A percentile compares a stretch with the other conserved stretches of the same genome.
Evolutionary conservation across 495 filamentous ascomycete genomes (phyloP).

Genomic region (Elaphomyces granulatus): DNA sequence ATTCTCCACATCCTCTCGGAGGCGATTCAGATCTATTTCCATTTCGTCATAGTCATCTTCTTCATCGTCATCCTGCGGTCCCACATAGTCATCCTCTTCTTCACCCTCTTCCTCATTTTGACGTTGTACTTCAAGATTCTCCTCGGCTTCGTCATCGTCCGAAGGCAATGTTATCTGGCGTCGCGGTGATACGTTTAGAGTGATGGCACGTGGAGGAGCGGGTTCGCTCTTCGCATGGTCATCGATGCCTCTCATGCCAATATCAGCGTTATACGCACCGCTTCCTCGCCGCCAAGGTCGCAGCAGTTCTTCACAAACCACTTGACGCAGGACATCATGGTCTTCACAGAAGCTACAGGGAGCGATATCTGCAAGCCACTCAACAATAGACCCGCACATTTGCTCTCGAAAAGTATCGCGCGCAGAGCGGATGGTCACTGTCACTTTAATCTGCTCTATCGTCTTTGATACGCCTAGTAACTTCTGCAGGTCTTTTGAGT

Average conservation of each 20-base stretch:
- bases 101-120: constrained; percentile 32
- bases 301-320: constrained; percentile 83
- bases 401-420: constrained; percentile 93
- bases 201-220: constrained; percentile 15
- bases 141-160: constrained; percentile 36
- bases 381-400: constrained; percentile 96
- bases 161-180: constrained; percentile 27
- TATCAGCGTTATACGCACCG: constrained; percentile 62
- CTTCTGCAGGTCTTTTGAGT: constrained; percentile 52
- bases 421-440: constrained; percentile 83
- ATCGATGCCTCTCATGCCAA: constrained; percentile 77
- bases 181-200: constrained; percentile 25
- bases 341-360: constrained; percentile 77
- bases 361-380: constrained; percentile 88
- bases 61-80: constrained; percentile 26
- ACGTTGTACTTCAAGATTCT: constrained; percentile 30
- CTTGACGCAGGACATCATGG: constrained; percentile 58
- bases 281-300: constrained; percentile 77
- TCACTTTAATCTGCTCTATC: constrained; percentile 91
- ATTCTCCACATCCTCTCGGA: constrained; percentile 23
- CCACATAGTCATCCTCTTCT: constrained; percentile 26
- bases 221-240: constrained; percentile 48
- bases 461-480: constrained; percentile 62
- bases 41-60: constrained; percentile 37
- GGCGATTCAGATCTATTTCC: constrained; percentile 30